Base-by-base conservation (phyloP, 2,329 filamentous ascomycete species). In the Epichloe glyceriae region DNA sequence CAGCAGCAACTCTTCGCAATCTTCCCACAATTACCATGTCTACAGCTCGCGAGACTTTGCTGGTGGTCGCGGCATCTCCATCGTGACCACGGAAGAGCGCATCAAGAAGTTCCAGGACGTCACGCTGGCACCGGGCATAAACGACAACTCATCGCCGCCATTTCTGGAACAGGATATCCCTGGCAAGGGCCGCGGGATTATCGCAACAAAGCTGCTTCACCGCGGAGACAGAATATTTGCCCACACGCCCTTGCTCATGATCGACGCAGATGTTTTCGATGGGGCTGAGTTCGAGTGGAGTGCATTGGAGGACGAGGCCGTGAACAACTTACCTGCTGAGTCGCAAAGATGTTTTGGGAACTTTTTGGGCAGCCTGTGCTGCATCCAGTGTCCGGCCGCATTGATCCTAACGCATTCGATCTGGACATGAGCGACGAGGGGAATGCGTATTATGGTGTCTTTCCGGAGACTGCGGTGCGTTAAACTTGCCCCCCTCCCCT, bases 11-110 rank as follows among this genome's bases (percentile, higher is more conserved):
- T 22, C 35, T 20, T 38, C 45, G n/a, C 15, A 39, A 15, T 6
- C 46, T 8, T 42, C 34, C 55, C 71, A 68, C 57, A 60, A 67
- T 52, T 72, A 64, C 55, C 72, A 68, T 57, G 62, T 68, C 52
- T 72, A 64, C 55, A 56, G 64, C 15, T 62, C 62, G 52, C 48
- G 56, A 3, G 52, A 52, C 12, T 70, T 71, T 50, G 69, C 66
- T 39, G 54, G 58, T 15, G 62, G 62, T 33, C 58, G 67, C 14
- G 70, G 70, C 47, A 64, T 71, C 46, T 64, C 67, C 20, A 55
- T 72, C 47, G 47, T 73, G 34, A 71, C 67, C 43, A 64, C 62
- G 7, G 52, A 61, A 1, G 54, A 57, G 12, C 62, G 68, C 46
- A 67, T 66, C 3, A 54, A 47, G n/a, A 56, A 56, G 34, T 51